Percentiles rank a stretch among this genome's conserved stretches.
Conservation (phyloP, 169 alveolate genomes). For the Plasmodium chabaudi region DNA sequence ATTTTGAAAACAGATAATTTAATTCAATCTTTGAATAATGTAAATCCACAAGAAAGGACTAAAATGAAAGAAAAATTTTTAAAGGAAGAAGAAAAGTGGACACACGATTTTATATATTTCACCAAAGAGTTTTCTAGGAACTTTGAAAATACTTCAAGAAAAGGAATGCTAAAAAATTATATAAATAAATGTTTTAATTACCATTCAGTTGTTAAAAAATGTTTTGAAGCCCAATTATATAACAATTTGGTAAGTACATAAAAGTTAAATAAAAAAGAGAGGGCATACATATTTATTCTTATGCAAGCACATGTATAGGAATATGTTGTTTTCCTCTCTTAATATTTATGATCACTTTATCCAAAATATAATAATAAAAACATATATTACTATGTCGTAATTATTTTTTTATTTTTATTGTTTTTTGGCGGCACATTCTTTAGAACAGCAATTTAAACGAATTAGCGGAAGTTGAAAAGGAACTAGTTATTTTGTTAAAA, state of each 20-base stretch:
- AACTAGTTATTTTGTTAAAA: conserved; percentile 41
- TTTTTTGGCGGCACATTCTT: not conserved
- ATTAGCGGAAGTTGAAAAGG: conserved; percentile 47
- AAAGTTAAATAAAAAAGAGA: not conserved
- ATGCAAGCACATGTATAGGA: not conserved
- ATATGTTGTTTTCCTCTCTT: not conserved
- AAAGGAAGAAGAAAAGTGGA: conserved; percentile 72
- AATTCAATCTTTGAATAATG: conserved; percentile 6
- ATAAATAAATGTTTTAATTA: conserved; percentile 56
- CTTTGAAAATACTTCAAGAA: conserved; percentile 30
- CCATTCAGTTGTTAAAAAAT: conserved; percentile 37
- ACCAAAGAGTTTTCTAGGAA: conserved; percentile 53
- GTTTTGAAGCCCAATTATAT: conserved; percentile 23
- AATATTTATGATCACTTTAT: too few species aligned
- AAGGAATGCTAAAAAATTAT: conserved; percentile 25
- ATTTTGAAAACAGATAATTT: conserved; percentile 15
- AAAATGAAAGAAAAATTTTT: conserved; percentile 11
- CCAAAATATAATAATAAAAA: not conserved
- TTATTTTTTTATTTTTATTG: not conserved
- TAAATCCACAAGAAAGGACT: conserved; percentile 24
- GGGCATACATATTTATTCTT: not conserved
- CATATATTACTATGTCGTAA: not conserved
- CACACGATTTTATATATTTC: conserved; percentile 53
- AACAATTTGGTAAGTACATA: conserved; percentile 28
- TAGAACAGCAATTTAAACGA: conserved; percentile 41